These are phyloP conservation scores for Xylaria sp. DNA, from an alignment of 2,329 filamentous ascomycete genomes.

Conservation along the genomic window DNA sequence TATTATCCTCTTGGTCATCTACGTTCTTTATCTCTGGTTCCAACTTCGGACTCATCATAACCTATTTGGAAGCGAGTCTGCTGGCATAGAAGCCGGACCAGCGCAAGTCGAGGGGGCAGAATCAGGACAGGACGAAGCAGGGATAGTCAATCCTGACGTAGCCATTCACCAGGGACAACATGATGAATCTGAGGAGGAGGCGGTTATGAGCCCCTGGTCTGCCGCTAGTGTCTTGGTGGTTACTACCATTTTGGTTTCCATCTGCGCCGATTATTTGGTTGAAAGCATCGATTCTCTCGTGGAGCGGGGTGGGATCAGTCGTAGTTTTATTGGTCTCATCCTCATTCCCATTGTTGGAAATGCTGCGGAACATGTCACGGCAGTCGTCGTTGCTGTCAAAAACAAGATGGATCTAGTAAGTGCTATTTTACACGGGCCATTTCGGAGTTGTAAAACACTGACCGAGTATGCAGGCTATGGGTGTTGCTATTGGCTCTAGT, in stretches of 20 bases:
- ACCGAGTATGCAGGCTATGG: conserved; percentile 61
- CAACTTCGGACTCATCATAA: conserved; percentile 76
- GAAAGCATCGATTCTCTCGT: conserved; percentile 77
- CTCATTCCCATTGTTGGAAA: conserved; percentile 82
- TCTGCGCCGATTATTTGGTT: conserved; percentile 80
- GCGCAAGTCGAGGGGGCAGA: conserved; percentile 19
- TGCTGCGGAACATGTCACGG: conserved; percentile 81
- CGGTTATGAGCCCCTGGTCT: conserved; percentile 66
- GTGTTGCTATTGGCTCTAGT: conserved; percentile 80
- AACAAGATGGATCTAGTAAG: conserved; percentile 71
- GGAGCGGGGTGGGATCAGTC: conserved; percentile 72
- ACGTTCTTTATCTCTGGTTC: conserved; percentile 78
- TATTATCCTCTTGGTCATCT: conserved; percentile 75
- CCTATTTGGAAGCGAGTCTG: conserved; percentile 65
- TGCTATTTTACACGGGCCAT: background rate
- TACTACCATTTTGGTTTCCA: conserved; percentile 71
- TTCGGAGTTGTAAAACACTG: background rate
- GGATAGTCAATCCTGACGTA: conserved; percentile 26
- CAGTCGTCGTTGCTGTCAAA: conserved; percentile 77
- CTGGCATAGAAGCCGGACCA: conserved; percentile 31
- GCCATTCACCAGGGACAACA: conserved; percentile 51
- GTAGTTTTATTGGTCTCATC: conserved; percentile 81
- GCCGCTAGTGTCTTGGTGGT: conserved; percentile 71
- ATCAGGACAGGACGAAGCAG: background rate
- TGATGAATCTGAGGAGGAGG: conserved; percentile 44